These are phyloP conservation scores for Camellia granthamiana DNA, from an alignment of 148 eudicot species.

Conservation along the genomic window DNA sequence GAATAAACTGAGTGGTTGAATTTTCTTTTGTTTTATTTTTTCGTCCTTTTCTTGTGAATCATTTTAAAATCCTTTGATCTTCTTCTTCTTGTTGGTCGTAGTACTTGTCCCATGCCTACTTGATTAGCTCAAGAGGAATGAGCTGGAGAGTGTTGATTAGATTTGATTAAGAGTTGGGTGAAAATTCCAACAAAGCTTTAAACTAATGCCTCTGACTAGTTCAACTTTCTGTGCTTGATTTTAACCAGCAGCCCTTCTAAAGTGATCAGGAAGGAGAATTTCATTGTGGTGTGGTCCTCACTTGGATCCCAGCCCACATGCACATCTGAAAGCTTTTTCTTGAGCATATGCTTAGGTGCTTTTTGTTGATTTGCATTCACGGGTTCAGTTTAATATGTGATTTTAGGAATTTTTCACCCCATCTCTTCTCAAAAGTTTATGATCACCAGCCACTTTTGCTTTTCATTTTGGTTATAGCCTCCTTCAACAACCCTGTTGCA, in stretches of 20 bases:
- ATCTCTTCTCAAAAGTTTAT: neutral
- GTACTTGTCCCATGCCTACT: neutral
- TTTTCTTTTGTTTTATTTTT: too few relatives aligned
- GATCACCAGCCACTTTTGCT: neutral
- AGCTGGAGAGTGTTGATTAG: neutral
- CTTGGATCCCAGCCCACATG: neutral
- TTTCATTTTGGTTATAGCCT: neutral
- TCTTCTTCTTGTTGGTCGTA: neutral
- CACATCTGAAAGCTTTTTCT: neutral
- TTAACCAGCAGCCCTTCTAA: neutral
- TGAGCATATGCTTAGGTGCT: neutral
- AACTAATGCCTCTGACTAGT: neutral
- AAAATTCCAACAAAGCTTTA: neutral
- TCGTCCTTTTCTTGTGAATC: neutral
- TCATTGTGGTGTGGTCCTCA: neutral
- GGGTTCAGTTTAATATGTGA: neutral
- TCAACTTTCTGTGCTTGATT: neutral
- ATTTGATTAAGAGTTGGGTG: neutral
- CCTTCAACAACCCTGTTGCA: neutral
- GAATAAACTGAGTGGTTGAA: too few relatives aligned
- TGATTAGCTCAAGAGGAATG: neutral
- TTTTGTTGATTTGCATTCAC: neutral
- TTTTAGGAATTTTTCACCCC: neutral
- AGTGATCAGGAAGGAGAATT: neutral
- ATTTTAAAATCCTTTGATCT: neutral